Evolutionary conservation across 192 early-diverging fungal genomes (phyloP).

Genomic region (Irineochytrium annulatum): DNA sequence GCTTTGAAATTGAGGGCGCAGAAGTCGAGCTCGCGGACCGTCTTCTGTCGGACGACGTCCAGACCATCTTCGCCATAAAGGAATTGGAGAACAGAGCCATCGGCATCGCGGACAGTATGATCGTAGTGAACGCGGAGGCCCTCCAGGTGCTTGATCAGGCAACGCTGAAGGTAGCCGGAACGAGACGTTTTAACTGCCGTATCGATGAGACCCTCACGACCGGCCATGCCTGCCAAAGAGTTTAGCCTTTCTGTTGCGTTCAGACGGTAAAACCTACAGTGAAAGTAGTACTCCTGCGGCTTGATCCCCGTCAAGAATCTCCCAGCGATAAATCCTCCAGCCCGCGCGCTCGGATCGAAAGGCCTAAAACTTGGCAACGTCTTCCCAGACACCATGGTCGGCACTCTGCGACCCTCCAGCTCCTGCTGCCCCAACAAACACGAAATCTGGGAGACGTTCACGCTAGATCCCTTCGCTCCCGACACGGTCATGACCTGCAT

Average conservation of each 20-base stretch:
- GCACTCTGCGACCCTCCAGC: constrained; percentile 95
- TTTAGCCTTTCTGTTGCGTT: constrained; percentile 70
- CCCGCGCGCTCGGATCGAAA: constrained; percentile 83
- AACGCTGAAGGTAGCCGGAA: constrained; percentile 98
- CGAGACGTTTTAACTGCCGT: constrained; percentile 99
- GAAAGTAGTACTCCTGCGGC: constrained; percentile 75
- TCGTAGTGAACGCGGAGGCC: constrained; percentile 94
- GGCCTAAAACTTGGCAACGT: constrained; percentile 90
- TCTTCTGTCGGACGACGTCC: constrained; percentile 92
- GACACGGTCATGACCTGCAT: constrained; percentile 99
- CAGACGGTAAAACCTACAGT: constrained; percentile 33
- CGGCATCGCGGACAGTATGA: constrained; percentile 90
- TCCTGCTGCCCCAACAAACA: constrained; percentile 97
- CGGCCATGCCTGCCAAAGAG: constrained; percentile 74
- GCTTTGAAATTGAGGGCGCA: constrained; percentile 85
- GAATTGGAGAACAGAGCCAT: constrained; percentile 96
- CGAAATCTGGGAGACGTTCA: constrained; percentile 97
- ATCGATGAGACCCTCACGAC: constrained; percentile 99
- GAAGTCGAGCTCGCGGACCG: constrained; percentile 88
- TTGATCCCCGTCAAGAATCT: constrained; percentile 98
- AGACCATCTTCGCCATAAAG: constrained; percentile 97
- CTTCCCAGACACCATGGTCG: constrained; percentile 96
- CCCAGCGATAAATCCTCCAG: constrained; percentile 94
- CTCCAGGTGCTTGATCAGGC: constrained; percentile 98
- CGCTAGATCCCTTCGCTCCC: constrained; percentile 94